Base-by-base conservation (phyloP, 495 filamentous ascomycete species). In the Cryomyces antarcticus region DNA sequence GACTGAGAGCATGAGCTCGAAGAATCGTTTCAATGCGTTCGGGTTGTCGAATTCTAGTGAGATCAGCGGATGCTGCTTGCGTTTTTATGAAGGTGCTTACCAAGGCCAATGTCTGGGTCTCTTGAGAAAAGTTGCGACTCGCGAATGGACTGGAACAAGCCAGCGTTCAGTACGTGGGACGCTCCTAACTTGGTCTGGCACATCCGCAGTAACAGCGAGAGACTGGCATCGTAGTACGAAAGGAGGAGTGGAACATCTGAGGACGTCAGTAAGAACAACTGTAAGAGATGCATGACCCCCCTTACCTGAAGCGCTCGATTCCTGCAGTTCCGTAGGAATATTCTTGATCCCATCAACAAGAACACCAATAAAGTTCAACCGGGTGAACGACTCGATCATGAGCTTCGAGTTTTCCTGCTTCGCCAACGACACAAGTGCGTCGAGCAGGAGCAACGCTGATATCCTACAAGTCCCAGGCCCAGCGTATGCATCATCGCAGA, bases 401-500 rank as follows among this genome's bases (percentile, higher is more conserved):
- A 78, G 71, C 39, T 62, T 66, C 6, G 76, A 77, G 27, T 74
- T 68, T 45, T 80, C 72, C 31, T 71, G 63, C 39, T 69, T 69
- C 44, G 75, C 78, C 29, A 88, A 58, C 10, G 71, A 65, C 34
- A 77, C 71, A 4, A 94, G 64, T 12, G 84, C 63, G 24, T 79
- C 77, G 28, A 84, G 62, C 24, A 95, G 62, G 28, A 94, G 68
- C 31, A 93, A 66, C 30, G 89, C 82, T 4, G 87, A 75, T 11
- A 87, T 76, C 44, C 87, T 78, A 53, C 82, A 89, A 24, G 67
- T 69, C 17, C 79, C 72, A 55, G 87, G 78, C 12, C 84, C 84
- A 46, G 75, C 75, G 57, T 86, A 84, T 41, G 85, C 89, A 65
- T 99, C 89, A 57, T 96, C 88, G 55, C 85, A 95, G 45, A 93